These are phyloP conservation scores for Iberis pinnata DNA, from an alignment of 345 rosid species.

Conservation along the genomic window DNA sequence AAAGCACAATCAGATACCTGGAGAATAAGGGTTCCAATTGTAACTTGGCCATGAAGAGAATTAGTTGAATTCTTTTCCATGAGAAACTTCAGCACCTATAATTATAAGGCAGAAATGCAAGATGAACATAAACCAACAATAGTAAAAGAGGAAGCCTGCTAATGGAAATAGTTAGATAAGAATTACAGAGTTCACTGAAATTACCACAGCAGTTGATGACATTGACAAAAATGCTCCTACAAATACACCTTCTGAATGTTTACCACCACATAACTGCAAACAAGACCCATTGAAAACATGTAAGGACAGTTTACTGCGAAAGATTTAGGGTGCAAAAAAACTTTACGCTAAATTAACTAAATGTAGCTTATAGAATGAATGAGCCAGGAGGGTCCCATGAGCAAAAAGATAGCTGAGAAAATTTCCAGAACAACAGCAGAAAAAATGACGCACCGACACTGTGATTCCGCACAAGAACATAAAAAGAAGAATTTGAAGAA, in stretches of 20 bases:
- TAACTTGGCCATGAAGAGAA: slow-evolving; percentile 84
- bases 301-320: too few relatives aligned
- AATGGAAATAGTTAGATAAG: too few relatives aligned
- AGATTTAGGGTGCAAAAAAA: too few relatives aligned
- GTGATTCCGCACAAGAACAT: slow-evolving; percentile 88
- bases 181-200: slow-evolving; percentile 2
- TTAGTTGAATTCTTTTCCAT: slow-evolving; percentile 77
- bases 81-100: slow-evolving; percentile 75
- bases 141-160: too few relatives aligned
- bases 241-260: slow-evolving; percentile 82
- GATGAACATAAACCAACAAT: too few relatives aligned
- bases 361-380: neutral
- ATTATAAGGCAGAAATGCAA: too few relatives aligned
- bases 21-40: slow-evolving; percentile 80
- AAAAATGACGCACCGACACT: slow-evolving; percentile 51
- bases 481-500: slow-evolving; percentile 78
- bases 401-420: too few relatives aligned
- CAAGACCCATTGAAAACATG: too few relatives aligned
- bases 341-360: slow-evolving; percentile 27
- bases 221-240: slow-evolving; percentile 85
- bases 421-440: too few relatives aligned
- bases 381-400: too few relatives aligned
- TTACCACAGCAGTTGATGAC: slow-evolving; percentile 98
- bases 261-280: slow-evolving; percentile 88
- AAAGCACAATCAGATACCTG: slow-evolving; percentile 44